Evolutionary conservation across 768 basidiomycete genomes (phyloP), one percentile per base, ranked within the genome.

Genomic region (Roridomyces roridus): DNA sequence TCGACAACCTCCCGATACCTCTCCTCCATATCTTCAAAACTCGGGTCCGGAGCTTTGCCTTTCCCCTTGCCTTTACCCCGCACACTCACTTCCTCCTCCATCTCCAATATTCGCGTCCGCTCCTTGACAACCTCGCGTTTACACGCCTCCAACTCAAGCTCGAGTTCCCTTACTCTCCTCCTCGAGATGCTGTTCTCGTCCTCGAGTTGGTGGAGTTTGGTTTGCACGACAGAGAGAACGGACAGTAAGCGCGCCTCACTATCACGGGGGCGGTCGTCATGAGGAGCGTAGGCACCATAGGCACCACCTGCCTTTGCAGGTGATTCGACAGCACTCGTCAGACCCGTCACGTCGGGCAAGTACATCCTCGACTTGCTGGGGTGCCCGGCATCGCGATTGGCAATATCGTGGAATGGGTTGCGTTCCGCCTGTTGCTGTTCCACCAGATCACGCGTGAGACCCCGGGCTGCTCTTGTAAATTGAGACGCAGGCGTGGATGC

Each of bases 101-200:
- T 78, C 50, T 87, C 84, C 29, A 85, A 71, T 12, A 90, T 76
- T 23, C 84, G 74, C 3, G 86, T 86, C 14, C 90, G 81, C 67
- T 94, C 91, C 51, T 78, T 75, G 1, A 80, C 82, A 3, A 91
- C 88, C 41, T 95, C 90, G n/a, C 82, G 80, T 67, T 89, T 92
- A 62, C 91, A 91, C 14, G 83, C 82, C 59, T 96, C 93, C 6
- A 97, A 79, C 68, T 96, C 95, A 51, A 81, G 76, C 71, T 97
- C 95, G 3, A 97, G 80, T 67, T 96, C 94, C 34, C 86, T 76
- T n/a, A 97, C 91, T 17, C 94, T 80, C 23, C 90, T 79, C 2
- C 92, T 81, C 5, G 93, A 94, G 9, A 92, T 82, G 5, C 86
- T 78, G 62, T 96, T 96, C 66, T 96, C 92, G 0, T 85, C 81